Conservation (phyloP, 2,329 filamentous ascomycete genomes). For the Ophiostoma angusticollis region DNA sequence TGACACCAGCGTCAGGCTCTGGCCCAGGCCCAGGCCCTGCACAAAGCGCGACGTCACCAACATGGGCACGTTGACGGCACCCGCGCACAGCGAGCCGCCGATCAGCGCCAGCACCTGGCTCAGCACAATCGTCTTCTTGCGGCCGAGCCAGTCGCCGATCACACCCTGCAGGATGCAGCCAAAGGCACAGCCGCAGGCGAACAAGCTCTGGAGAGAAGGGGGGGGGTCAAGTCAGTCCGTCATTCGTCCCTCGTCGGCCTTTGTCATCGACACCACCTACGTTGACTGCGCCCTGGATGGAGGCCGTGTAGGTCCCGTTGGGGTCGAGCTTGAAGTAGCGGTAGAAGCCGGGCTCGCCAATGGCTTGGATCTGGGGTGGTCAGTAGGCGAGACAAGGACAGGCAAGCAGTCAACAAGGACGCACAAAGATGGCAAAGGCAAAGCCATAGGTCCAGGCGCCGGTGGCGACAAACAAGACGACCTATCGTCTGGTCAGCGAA, state of each 20-base stretch:
- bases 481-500: no score
- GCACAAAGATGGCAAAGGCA: slow-evolving; percentile 7
- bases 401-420: no score
- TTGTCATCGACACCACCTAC: no score
- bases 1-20: slow-evolving; percentile 7
- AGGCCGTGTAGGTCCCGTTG: slow-evolving; percentile 4
- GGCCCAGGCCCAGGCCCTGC: slow-evolving; percentile 4
- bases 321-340: slow-evolving; percentile 7
- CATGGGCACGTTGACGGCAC: slow-evolving; percentile 6
- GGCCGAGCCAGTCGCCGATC: no score
- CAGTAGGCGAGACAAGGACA: no score
- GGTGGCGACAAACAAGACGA: slow-evolving; percentile 3
- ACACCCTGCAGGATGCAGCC: no score
- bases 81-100: slow-evolving; percentile 5
- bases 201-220: no score
- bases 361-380: slow-evolving; percentile 5
- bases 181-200: no score
- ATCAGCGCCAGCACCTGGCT: slow-evolving; percentile 6
- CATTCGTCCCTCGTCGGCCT: no score
- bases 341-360: slow-evolving; percentile 7
- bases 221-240: no score
- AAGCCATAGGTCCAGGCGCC: slow-evolving; percentile 8
- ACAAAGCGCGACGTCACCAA: slow-evolving; percentile 4
- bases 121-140: no score
- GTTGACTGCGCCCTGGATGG: slow-evolving; percentile 5